These are phyloP conservation scores for Exophiala xenobiotica DNA, from an alignment of 2,329 filamentous ascomycete species.

Conservation along the genomic window DNA sequence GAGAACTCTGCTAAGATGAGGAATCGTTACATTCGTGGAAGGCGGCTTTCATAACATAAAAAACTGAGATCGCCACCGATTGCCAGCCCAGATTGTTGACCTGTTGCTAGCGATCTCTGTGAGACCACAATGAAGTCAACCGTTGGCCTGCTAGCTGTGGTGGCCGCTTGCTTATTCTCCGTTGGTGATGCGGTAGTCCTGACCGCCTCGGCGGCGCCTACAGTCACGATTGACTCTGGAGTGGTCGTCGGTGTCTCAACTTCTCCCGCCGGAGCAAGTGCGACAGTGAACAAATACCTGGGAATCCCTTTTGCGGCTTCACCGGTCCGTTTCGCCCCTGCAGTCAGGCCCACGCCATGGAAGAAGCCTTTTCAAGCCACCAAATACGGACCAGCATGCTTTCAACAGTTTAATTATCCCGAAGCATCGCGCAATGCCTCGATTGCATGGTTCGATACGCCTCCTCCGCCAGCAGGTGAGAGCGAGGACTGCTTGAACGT, in stretches of 20 bases:
- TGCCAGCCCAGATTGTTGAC: no score
- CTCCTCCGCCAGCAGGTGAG: conserved; percentile 23
- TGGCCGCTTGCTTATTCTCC: not conserved
- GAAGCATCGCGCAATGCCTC: conserved; percentile 1
- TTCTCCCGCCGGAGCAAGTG: conserved; percentile 23
- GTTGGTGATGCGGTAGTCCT: not conserved
- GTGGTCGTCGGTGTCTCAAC: conserved; percentile 31
- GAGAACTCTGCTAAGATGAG: no score
- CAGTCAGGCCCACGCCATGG: conserved; percentile 24
- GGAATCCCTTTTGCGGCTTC: conserved; percentile 34
- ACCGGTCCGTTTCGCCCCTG: conserved; percentile 30
- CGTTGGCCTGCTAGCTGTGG: not conserved
- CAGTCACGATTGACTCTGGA: conserved; percentile 28
- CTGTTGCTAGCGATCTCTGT: not conserved
- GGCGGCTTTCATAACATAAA: no score
- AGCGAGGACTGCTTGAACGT: conserved; percentile 43
- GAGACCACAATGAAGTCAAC: not conserved
- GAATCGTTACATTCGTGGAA: no score
- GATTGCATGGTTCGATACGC: conserved; percentile 30
- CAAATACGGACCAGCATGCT: conserved; percentile 30
- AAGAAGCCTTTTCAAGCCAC: conserved; percentile 27
- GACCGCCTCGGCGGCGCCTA: conserved; percentile 13
- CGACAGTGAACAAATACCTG: conserved; percentile 31
- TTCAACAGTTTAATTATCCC: conserved; percentile 30
- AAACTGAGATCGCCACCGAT: no score